phyloP scores from a whole-genome alignment of 768 basidiomycete genomes.

The Tulasnella sp. region DNA sequence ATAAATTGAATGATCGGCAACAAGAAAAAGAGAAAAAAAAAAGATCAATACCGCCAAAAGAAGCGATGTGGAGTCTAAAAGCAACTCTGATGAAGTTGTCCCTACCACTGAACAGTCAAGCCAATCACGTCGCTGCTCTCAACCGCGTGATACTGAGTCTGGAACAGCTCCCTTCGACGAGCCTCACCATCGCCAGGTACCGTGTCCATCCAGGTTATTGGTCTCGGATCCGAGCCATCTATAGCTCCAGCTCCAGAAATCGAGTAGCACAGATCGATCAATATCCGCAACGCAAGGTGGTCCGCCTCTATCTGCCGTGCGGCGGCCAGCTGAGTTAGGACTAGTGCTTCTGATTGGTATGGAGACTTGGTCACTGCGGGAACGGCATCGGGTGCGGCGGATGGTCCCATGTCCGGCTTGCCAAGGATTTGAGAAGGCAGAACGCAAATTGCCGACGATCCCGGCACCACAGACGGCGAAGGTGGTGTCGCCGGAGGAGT shows the following conservation, averaged over 20 bases:
- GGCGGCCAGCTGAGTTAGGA: background rate
- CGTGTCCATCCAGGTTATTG: slow-evolving; percentile 24
- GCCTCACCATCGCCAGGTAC: slow-evolving; percentile 36
- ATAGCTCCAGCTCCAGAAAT: background rate
- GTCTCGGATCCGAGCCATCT: background rate
- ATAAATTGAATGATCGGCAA: too few species aligned
- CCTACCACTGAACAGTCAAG: slow-evolving; percentile 68
- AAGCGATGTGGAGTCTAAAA: too few species aligned
- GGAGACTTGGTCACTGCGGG: background rate
- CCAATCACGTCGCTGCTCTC: slow-evolving; percentile 68
- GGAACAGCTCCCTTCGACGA: slow-evolving; percentile 40
- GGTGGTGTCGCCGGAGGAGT: slow-evolving; percentile 38
- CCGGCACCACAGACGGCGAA: background rate
- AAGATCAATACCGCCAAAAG: too few species aligned
- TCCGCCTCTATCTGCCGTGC: background rate
- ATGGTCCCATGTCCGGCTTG: too few species aligned
- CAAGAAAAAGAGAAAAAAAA: too few species aligned
- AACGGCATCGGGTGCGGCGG: too few species aligned
- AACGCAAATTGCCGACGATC: background rate
- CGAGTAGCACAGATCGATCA: slow-evolving; percentile 4
- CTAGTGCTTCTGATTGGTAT: background rate
- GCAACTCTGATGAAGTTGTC: too few species aligned
- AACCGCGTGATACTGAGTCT: slow-evolving; percentile 76
- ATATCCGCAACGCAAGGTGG: background rate
- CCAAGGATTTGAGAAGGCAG: background rate